Percentiles rank a stretch among this genome's conserved stretches.
Evolutionary conservation across 805 yeast species (phyloP).

Genomic region (Novakomyces olei): DNA sequence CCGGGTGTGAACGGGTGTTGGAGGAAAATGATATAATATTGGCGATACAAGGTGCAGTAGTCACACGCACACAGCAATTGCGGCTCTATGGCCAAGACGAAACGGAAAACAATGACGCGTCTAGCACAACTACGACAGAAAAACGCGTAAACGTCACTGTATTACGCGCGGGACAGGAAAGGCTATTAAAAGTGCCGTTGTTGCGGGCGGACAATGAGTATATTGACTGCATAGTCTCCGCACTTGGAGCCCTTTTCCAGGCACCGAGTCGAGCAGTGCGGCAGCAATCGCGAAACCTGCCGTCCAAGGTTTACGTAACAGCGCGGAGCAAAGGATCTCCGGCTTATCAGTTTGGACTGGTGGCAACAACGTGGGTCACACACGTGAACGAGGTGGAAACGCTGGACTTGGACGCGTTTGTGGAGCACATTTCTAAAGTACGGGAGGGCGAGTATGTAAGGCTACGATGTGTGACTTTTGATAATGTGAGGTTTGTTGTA

Average conservation of each 20-base stretch:
- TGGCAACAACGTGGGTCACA: conserved; percentile 65
- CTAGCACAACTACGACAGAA: too few relatives aligned
- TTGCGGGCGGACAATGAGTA: conserved; percentile 32
- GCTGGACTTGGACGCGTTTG: conserved; percentile 43
- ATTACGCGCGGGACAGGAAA: conserved; percentile 46
- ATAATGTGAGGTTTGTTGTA: conserved; percentile 67
- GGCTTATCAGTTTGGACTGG: conserved; percentile 48
- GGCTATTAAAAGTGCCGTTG: conserved; percentile 42
- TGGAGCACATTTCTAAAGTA: conserved; percentile 40
- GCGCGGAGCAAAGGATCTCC: conserved; percentile 64
- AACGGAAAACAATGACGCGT: conserved; percentile 7
- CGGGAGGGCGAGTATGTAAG: conserved; percentile 67
- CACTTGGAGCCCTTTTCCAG: conserved; percentile 73
- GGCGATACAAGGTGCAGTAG: conserved; percentile 40
- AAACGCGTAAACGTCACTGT: conserved; percentile 41
- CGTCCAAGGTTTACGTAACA: conserved; percentile 67
- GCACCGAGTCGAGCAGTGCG: conserved; percentile 84
- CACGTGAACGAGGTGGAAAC: conserved; percentile 67
- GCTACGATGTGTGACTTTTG: conserved; percentile 61
- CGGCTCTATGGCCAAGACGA: conserved; percentile 26
- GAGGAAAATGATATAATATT: conserved; percentile 55
- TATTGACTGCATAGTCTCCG: conserved; percentile 46
- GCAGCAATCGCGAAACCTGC: conserved; percentile 55
- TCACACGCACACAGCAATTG: conserved; percentile 46
- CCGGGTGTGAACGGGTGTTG: conserved; percentile 12